Evolutionary conservation across 129 eudicot species (phyloP).

Genomic region (Artemisia argyi): DNA sequence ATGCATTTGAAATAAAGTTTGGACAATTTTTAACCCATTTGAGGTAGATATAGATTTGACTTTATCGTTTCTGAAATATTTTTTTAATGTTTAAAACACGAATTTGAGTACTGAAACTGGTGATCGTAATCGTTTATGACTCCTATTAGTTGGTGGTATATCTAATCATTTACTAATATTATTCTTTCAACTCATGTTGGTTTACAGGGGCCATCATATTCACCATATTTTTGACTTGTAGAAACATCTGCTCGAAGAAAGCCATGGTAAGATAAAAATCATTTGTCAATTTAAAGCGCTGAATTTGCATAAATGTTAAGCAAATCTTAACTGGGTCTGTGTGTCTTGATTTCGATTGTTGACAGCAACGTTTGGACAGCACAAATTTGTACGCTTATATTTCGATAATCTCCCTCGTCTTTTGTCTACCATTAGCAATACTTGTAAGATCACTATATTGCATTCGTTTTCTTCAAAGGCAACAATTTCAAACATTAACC

Average conservation of each 20-base stretch:
- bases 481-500: not conserved
- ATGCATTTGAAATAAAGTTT: too few species aligned
- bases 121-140: too few species aligned
- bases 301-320: not conserved
- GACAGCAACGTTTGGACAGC: constrained; percentile 84
- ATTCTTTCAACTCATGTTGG: constrained; percentile 81
- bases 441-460: constrained; percentile 49
- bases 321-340: not conserved
- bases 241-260: constrained; percentile 90
- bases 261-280: constrained; percentile 58
- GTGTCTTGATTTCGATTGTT: constrained; percentile 29
- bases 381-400: constrained; percentile 87
- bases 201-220: constrained; percentile 61
- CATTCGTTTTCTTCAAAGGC: not conserved
- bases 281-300: not conserved
- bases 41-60: too few species aligned
- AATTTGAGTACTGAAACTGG: too few species aligned
- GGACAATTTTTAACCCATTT: too few species aligned
- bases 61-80: too few species aligned
- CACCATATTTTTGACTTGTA: constrained; percentile 75
- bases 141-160: constrained; percentile 45
- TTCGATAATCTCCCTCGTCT: constrained; percentile 75
- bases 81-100: too few species aligned
- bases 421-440: constrained; percentile 83
- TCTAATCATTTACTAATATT: constrained; percentile 64